Conservation (phyloP, 2,329 filamentous ascomycete species). For the Verticillium alfalfae region DNA sequence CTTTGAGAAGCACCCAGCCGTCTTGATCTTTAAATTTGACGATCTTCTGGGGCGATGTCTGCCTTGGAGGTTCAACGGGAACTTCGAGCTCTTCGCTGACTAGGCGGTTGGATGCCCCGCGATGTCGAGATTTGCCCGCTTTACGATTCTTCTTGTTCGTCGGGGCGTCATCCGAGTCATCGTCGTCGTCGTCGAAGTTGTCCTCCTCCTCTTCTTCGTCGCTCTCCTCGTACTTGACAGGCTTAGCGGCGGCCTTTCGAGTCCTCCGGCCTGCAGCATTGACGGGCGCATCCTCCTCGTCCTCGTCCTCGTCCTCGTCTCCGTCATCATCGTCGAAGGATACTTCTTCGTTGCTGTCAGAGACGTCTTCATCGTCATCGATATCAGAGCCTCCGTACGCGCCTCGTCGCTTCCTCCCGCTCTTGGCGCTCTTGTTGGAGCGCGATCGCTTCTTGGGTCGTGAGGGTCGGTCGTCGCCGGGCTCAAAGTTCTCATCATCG, state of each 20-base stretch:
- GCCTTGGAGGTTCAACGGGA: conserved; percentile 16
- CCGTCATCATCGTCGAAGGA: conserved; percentile 38
- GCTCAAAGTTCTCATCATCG: conserved; percentile 62
- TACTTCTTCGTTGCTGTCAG: conserved; percentile 45
- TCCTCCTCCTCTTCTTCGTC: conserved; percentile 34
- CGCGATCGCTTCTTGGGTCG: conserved; percentile 30
- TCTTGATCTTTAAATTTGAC: conserved; percentile 35
- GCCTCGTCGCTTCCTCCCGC: conserved; percentile 28
- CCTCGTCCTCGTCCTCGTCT: conserved; percentile 34
- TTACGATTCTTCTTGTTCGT: background rate
- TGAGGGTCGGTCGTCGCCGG: conserved; percentile 37
- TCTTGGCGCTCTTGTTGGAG: conserved; percentile 24
- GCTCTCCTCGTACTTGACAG: conserved; percentile 42
- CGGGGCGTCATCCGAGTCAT: background rate
- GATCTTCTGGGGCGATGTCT: conserved; percentile 27
- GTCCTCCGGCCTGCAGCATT: conserved; percentile 43
- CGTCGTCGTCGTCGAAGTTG: conserved; percentile 15
- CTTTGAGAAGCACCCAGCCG: conserved; percentile 8
- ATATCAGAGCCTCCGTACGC: conserved; percentile 58
- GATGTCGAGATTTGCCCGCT: background rate
- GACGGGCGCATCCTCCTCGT: conserved; percentile 32
- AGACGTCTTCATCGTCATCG: conserved; percentile 51
- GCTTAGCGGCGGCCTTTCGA: conserved; percentile 40
- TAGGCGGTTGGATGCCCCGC: conserved; percentile 3
- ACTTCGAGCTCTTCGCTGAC: background rate